Evolutionary conservation across 2,329 filamentous ascomycete species (phyloP).

Genomic region (Fusarium lateritium): DNA sequence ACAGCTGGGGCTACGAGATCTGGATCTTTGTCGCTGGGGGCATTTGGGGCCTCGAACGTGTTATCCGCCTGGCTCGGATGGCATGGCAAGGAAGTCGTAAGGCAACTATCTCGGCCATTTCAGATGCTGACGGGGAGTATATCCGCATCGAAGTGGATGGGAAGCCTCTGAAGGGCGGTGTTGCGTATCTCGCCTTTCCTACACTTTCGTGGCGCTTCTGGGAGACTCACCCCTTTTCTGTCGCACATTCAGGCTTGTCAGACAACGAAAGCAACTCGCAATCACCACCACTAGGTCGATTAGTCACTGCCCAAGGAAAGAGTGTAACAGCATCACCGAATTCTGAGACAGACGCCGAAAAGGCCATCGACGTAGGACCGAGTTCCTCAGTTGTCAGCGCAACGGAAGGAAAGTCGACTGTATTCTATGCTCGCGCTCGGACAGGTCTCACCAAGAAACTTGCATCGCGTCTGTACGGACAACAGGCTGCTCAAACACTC

Average conservation of each 20-base stretch:
- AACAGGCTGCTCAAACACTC: not conserved
- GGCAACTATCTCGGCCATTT: conserved; percentile 45
- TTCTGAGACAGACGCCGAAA: not conserved
- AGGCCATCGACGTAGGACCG: not conserved
- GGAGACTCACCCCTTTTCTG: conserved; percentile 57
- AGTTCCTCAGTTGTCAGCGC: not conserved
- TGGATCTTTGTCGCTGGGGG: conserved; percentile 51
- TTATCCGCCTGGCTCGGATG: conserved; percentile 49
- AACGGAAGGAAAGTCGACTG: not conserved
- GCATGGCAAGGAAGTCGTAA: conserved; percentile 39
- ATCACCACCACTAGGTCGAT: not conserved
- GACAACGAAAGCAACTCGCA: not conserved
- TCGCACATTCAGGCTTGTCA: conserved; percentile 24
- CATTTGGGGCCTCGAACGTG: conserved; percentile 51
- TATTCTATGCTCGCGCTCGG: conserved; percentile 42
- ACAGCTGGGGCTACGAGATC: conserved; percentile 58
- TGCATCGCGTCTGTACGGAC: conserved; percentile 13
- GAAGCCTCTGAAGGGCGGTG: conserved; percentile 46
- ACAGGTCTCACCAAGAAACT: conserved; percentile 46
- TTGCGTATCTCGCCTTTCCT: conserved; percentile 56
- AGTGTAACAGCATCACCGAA: conserved; percentile 21
- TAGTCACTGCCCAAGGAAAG: not conserved
- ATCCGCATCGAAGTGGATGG: conserved; percentile 52
- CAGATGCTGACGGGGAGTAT: conserved; percentile 50
- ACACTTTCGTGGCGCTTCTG: conserved; percentile 55